Evolutionary conservation across 805 yeast species (phyloP), one percentile per base, ranked within the genome.

Genomic region (Peterozyma toletana): DNA sequence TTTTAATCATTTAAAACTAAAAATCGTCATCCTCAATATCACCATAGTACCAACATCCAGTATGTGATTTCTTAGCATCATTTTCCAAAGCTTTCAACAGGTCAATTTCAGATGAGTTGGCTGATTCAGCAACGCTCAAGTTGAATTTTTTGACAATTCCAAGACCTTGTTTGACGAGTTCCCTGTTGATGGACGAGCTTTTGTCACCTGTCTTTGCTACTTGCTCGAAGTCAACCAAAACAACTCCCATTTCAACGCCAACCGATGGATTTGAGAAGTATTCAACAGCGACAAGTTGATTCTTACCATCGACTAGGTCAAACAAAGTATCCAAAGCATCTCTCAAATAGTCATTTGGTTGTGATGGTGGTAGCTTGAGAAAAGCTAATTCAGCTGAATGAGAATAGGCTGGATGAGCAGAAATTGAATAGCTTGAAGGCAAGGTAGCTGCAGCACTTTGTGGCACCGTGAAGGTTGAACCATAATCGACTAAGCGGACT

Each of bases 1-100:
- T 21, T 21, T 21, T 21, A 5, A 7, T 5, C 7, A 21, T 21
- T 7, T 21, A 21, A 5, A 21, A 4, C 27, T 21, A 21, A 21
- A 21, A 21, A 7, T 78, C 83, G 44, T 77, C 83, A 43, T 69
- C 78, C 34, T 81, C 73, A 33, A 84, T 74, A 56, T 83, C 88
- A 41, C 90, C 90, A 52, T 75, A 79, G 60, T 80, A 78, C 90
- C 90, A 83, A 56, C 86, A 80, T 4, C 89, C 89, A 16, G 62
- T 54, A 48, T 77, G 80, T 30, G 53, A 59, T 14, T 59, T 42
- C 56, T 70, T 75, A 29, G 88, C 88, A 6, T 50, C 53, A 15
- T 52, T 47, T 59, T 83, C 83, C 2, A 68, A 65, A 30, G 55
- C 60, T 40, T 64, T 45, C 42, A 80, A 58, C 7, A 58, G 64